Evolutionary conservation across 2,329 filamentous ascomycete genomes (phyloP), one percentile per base, ranked within the genome.

Genomic region (Sporothrix euskadiensis): DNA sequence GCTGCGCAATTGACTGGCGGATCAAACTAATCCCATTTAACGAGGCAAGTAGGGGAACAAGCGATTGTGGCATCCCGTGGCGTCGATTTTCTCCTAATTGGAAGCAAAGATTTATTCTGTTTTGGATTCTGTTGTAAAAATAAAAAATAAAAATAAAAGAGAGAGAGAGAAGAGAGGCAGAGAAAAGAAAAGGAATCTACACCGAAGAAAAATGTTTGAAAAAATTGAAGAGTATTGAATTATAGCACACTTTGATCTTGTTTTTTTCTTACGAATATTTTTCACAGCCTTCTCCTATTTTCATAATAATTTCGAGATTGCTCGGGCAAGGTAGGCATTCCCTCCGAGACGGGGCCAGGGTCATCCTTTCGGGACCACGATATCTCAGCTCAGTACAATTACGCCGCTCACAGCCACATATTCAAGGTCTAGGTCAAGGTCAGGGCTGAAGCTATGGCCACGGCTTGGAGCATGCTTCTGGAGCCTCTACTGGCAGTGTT

Each of bases 1-100:
- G 56, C 22, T 63, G 57, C 26, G 32, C 22, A 19, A 52, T 52
- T 22, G 35, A 61, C 52, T 63, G 57, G 69, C 14, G 68, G 68
- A 57, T 59, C 35, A 69, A n/a, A 22, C 39, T 19, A 30, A 47
- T 56, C 66, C n/a, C 19, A 10, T 39, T 35, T 52, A 1, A 35
- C 7, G 52, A n/a, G 14, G 63, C 12, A 41, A 35, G 14, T 22
- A 52, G 32, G 12, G 41, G 8, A 4, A 47, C 19, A 41, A n/a
- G 30, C 19, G 16, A 47, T 16, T 30, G 41, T 47, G 61, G 22
- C 41, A 47, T 47, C n/a, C 22, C 35, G 41, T 52, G 70, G 70
- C 56, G 56, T 65, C 19, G 12, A 26, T 52, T 49, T 71, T 39
- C 14, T 63, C 26, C 41, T 22, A 44, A 52, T 65, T 59, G 61